A percentile compares a stretch with the other conserved stretches of the same genome.
Conservation (phyloP, 257 asterid genomes). For the Craterostigma plantagineum region DNA sequence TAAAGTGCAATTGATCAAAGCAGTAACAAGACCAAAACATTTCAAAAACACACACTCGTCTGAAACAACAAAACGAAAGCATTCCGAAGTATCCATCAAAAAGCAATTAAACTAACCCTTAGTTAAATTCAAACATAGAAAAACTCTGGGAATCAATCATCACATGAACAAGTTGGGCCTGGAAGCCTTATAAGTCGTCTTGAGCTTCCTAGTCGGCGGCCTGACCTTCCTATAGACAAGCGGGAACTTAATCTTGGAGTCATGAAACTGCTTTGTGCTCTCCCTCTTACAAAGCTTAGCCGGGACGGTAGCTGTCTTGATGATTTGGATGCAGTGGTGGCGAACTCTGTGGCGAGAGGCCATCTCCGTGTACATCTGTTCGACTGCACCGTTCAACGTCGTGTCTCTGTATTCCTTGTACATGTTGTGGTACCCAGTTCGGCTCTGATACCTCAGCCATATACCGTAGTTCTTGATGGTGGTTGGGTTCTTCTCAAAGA, state of each 20-base stretch:
- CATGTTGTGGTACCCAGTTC: constrained; percentile 88
- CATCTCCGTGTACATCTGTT: constrained; percentile 93
- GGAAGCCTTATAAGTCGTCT: constrained; percentile 53
- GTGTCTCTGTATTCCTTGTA: constrained; percentile 88
- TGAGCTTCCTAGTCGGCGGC: constrained; percentile 57
- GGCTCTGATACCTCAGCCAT: constrained; percentile 81
- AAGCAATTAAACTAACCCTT: too few species aligned
- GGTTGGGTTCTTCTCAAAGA: constrained; percentile 80
- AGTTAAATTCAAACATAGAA: too few species aligned
- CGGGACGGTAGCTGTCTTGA: constrained; percentile 78
- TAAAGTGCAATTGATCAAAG: too few species aligned
- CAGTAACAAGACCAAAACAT: too few species aligned
- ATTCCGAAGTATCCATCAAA: too few species aligned
- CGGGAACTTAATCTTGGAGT: constrained; percentile 71
- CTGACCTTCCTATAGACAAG: constrained; percentile 55
- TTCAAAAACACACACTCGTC: too few species aligned
- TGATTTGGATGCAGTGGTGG: constrained; percentile 64
- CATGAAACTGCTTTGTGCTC: constrained; percentile 65
- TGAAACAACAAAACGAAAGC: too few species aligned
- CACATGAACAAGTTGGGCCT: constrained; percentile 53
- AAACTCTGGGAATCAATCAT: neutral
- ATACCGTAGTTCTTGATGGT: constrained; percentile 76
- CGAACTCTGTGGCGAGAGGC: constrained; percentile 94
- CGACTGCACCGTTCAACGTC: constrained; percentile 74
- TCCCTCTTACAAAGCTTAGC: constrained; percentile 91